Evolutionary conservation across 441 rosid species (phyloP).

Genomic region (Euphorbia celastroides): DNA sequence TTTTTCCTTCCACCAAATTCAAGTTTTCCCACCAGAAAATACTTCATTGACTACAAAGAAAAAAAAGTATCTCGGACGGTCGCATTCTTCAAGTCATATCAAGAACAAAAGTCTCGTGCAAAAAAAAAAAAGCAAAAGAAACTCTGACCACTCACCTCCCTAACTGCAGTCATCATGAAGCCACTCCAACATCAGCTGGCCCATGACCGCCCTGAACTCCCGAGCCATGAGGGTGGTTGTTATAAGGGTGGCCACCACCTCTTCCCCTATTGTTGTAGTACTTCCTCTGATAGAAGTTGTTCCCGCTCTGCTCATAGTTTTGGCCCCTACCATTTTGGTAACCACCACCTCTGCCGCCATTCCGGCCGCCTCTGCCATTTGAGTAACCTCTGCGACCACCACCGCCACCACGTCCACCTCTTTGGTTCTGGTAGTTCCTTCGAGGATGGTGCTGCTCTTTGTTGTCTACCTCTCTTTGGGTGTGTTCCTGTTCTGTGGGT

Average conservation of each 20-base stretch:
- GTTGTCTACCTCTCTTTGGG: constrained; percentile 34
- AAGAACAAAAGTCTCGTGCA: constrained; percentile 23
- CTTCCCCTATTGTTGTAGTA: neutral
- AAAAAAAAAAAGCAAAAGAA: constrained; percentile 15
- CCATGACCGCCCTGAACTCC: constrained; percentile 35
- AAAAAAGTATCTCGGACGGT: constrained; percentile 18
- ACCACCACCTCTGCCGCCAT: constrained; percentile 65
- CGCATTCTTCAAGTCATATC: constrained; percentile 12
- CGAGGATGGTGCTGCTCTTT: constrained; percentile 55
- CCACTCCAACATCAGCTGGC: constrained; percentile 42
- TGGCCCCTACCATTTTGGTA: constrained; percentile 68
- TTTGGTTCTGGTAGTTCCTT: constrained; percentile 59
- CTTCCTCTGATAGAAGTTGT: constrained; percentile 25
- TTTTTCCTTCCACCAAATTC: neutral
- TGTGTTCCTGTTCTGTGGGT: constrained; percentile 31
- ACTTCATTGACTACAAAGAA: constrained; percentile 15
- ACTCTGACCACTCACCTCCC: constrained; percentile 26
- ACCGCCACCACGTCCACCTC: constrained; percentile 35
- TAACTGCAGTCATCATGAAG: constrained; percentile 37
- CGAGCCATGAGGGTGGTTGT: constrained; percentile 27
- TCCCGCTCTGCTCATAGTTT: constrained; percentile 61
- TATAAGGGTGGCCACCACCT: constrained; percentile 34
- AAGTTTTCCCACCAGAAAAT: constrained; percentile 6
- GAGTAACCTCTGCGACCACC: constrained; percentile 55
- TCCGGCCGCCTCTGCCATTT: constrained; percentile 72